A percentile compares a stretch with the other conserved stretches of the same genome.
Conservation (phyloP, 2,329 filamentous ascomycete species). For the Penicillium sp. region DNA sequence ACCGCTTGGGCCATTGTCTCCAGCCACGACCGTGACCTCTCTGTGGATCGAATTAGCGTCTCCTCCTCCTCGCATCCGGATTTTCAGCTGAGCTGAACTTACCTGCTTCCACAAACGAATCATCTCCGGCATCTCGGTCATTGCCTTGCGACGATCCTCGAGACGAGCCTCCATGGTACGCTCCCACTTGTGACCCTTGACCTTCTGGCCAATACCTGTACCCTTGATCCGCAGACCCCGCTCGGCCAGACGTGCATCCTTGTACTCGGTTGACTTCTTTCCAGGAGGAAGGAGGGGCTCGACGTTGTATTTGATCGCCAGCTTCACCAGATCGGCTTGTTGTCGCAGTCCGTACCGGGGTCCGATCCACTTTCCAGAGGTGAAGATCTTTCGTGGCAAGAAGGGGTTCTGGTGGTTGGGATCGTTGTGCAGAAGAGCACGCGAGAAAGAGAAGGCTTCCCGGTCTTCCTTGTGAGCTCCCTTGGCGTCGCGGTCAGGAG, state of each 20-base stretch:
- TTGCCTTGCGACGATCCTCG: constrained; percentile 86
- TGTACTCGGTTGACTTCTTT: constrained; percentile 71
- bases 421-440: constrained; percentile 40
- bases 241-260: constrained; percentile 72
- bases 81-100: constrained; percentile 39
- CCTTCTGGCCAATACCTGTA: constrained; percentile 86
- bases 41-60: constrained; percentile 50
- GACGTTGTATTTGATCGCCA: constrained; percentile 77
- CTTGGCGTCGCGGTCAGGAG: constrained; percentile 48
- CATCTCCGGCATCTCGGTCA: constrained; percentile 92
- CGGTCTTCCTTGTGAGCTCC: constrained; percentile 40
- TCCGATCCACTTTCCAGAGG: constrained; percentile 81
- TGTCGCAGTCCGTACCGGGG: constrained; percentile 81
- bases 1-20: constrained; percentile 71
- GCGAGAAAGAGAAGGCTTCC: constrained; percentile 34
- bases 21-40: constrained; percentile 73
- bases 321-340: constrained; percentile 88
- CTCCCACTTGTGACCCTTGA: constrained; percentile 96
- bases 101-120: constrained; percentile 94
- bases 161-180: constrained; percentile 80
- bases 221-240: constrained; percentile 84
- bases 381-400: constrained; percentile 73
- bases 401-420: constrained; percentile 75
- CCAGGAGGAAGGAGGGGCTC: constrained; percentile 79
- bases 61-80: not conserved